A percentile compares a stretch with the other conserved stretches of the same genome.
Evolutionary conservation across 2,329 filamentous ascomycete species (phyloP).

Genomic region (Colletotrichum coccodes): DNA sequence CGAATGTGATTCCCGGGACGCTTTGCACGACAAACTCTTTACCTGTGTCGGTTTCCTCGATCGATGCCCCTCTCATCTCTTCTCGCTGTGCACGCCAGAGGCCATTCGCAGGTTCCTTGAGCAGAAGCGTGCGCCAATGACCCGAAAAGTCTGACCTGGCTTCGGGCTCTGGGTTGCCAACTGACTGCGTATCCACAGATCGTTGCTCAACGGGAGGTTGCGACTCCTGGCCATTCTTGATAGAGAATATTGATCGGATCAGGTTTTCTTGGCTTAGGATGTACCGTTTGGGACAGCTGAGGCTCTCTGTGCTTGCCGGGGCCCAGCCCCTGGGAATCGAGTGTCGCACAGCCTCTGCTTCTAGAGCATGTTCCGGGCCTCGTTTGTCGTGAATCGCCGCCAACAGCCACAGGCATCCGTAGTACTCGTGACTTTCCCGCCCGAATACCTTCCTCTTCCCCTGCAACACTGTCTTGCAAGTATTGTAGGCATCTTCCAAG

Average conservation of each 20-base stretch:
- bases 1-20: not conserved
- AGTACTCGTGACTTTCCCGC: not conserved
- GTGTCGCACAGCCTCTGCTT: not conserved
- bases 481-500: not conserved
- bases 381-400: slow-evolving; percentile 7
- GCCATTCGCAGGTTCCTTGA: not conserved
- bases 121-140: not conserved
- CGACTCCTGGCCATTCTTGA: not conserved
- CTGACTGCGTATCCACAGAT: not conserved
- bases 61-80: not conserved
- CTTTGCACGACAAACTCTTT: not conserved
- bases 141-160: not conserved
- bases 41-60: slow-evolving; percentile 1
- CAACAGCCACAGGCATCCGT: not conserved
- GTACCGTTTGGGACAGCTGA: not conserved
- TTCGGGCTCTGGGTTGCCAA: not conserved
- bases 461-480: not conserved
- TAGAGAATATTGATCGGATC: not conserved
- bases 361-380: not conserved
- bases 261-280: not conserved
- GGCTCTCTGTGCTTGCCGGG: not conserved
- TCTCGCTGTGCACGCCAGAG: not conserved
- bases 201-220: not conserved
- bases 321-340: not conserved
- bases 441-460: not conserved